Evolutionary conservation across 1,284 basidiomycete species (phyloP).

Genomic region (Flammula alnicola): DNA sequence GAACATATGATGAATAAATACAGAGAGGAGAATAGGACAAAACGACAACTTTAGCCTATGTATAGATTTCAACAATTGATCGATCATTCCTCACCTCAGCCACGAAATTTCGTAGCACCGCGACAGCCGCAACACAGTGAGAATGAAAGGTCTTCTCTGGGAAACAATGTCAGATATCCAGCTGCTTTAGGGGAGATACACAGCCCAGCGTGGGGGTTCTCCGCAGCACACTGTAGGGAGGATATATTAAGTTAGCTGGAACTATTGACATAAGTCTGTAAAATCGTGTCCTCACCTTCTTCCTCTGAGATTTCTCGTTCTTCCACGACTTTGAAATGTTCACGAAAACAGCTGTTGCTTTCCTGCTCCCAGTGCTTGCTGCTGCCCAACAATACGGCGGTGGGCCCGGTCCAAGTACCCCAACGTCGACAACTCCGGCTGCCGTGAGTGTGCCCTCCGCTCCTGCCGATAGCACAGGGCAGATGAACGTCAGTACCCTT

Average conservation of each 20-base stretch:
- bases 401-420: constrained; percentile 27
- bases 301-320: constrained; percentile 5
- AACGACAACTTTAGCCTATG: constrained; percentile 3
- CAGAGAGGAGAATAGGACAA: not conserved
- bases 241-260: constrained; percentile 17
- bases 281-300: constrained; percentile 1
- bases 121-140: constrained; percentile 26
- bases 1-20: constrained; percentile 1
- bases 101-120: constrained; percentile 9
- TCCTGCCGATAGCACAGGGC: constrained; percentile 43
- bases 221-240: constrained; percentile 12
- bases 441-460: constrained; percentile 45
- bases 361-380: constrained; percentile 41
- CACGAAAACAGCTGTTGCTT: constrained; percentile 24
- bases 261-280: not conserved
- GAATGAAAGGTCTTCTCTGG: constrained; percentile 15
- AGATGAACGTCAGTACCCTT: constrained; percentile 45
- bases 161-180: constrained; percentile 10
- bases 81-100: constrained; percentile 15
- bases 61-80: constrained; percentile 14
- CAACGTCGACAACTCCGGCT: constrained; percentile 28
- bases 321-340: constrained; percentile 17
- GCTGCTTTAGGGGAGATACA: constrained; percentile 13
- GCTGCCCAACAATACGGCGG: constrained; percentile 43
- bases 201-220: constrained; percentile 16